A percentile compares a stretch with the other conserved stretches of the same genome.
Conservation (phyloP, 192 early-diverging fungal genomes). For the Backusella macrospora region DNA sequence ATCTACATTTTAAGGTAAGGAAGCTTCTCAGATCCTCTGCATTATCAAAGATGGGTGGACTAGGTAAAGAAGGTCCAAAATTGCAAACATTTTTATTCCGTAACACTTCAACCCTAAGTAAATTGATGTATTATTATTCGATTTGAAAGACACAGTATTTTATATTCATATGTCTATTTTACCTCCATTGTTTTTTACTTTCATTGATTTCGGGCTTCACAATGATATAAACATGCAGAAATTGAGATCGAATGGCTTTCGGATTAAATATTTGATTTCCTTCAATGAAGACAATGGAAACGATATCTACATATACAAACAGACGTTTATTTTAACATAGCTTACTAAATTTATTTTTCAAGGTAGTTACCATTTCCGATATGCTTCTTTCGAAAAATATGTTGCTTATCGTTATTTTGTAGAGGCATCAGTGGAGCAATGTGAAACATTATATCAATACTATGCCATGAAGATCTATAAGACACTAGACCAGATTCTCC, state of each 20-base stretch:
- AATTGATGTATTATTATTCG: background rate
- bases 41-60: slow-evolving; percentile 49
- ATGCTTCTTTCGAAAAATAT: slow-evolving; percentile 64
- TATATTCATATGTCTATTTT: slow-evolving; percentile 2
- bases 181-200: slow-evolving; percentile 37
- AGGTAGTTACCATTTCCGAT: slow-evolving; percentile 55
- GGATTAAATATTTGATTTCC: slow-evolving; percentile 47
- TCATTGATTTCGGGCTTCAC: slow-evolving; percentile 36
- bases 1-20: slow-evolving; percentile 39
- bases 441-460: slow-evolving; percentile 83
- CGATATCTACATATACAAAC: slow-evolving; percentile 47
- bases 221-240: slow-evolving; percentile 57
- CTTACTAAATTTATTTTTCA: background rate
- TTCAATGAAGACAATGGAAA: slow-evolving; percentile 62
- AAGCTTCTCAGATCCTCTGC: slow-evolving; percentile 43
- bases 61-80: slow-evolving; percentile 55
- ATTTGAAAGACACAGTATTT: background rate
- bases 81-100: slow-evolving; percentile 50
- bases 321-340: background rate
- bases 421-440: slow-evolving; percentile 74
- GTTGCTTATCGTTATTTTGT: slow-evolving; percentile 64
- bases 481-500: slow-evolving; percentile 71
- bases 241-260: slow-evolving; percentile 52
- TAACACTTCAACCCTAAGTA: slow-evolving; percentile 40
- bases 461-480: slow-evolving; percentile 76